Conservation (phyloP, 1,139 yeast genomes). For the Suhomyces panamericanus region DNA sequence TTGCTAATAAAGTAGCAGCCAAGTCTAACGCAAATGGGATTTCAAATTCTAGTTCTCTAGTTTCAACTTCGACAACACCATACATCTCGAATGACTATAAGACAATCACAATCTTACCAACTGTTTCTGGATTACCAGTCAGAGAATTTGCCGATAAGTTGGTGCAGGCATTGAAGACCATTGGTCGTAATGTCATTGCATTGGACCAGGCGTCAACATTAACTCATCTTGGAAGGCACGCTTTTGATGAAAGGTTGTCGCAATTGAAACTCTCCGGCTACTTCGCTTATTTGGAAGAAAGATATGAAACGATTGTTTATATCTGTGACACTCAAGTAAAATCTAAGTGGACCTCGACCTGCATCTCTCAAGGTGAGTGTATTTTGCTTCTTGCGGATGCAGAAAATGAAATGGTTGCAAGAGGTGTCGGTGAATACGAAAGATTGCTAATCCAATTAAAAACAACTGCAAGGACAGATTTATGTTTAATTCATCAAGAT, state of each 20-base stretch:
- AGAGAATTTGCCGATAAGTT: slow-evolving; percentile 77
- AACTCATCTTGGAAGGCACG: slow-evolving; percentile 83
- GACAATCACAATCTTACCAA: slow-evolving; percentile 83
- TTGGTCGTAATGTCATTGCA: slow-evolving; percentile 73
- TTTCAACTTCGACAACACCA: slow-evolving; percentile 30
- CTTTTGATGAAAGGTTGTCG: slow-evolving; percentile 81
- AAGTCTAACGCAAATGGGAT: slow-evolving; percentile 1
- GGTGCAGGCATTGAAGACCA: slow-evolving; percentile 65
- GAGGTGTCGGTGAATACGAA: slow-evolving; percentile 85
- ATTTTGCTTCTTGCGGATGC: slow-evolving; percentile 72
- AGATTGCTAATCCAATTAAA: slow-evolving; percentile 69
- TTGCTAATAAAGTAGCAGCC: slow-evolving; percentile 65
- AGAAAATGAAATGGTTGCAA: slow-evolving; percentile 56
- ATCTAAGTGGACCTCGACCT: slow-evolving; percentile 89
- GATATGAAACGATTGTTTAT: slow-evolving; percentile 81
- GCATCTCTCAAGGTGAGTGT: slow-evolving; percentile 95
- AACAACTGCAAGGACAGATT: slow-evolving; percentile 86
- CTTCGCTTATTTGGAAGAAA: slow-evolving; percentile 88
- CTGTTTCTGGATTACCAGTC: slow-evolving; percentile 78
- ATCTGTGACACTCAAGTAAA: slow-evolving; percentile 83
- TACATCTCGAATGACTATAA: slow-evolving; percentile 56
- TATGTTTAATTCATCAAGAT: slow-evolving; percentile 82
- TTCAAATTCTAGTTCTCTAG: slow-evolving; percentile 9
- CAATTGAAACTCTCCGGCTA: slow-evolving; percentile 83
- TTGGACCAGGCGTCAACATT: slow-evolving; percentile 81